phyloP scores from a whole-genome alignment of 2,329 filamentous ascomycete genomes.

The Ceratocystis ficicola region DNA sequence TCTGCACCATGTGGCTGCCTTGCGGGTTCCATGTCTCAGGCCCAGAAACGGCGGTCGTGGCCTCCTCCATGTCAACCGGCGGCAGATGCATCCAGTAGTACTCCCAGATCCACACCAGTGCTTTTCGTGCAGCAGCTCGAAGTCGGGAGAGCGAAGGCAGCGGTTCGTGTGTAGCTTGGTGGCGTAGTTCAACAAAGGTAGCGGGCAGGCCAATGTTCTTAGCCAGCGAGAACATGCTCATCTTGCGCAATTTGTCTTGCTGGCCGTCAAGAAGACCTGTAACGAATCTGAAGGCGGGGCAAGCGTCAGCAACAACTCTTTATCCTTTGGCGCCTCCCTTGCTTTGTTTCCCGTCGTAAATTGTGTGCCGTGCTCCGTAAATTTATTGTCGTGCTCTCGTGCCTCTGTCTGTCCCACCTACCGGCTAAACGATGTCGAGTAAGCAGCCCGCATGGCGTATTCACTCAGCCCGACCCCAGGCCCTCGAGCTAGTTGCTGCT shows the following conservation, averaged over 20 bases:
- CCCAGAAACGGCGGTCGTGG: background rate
- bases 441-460: conserved; percentile 55
- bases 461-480: conserved; percentile 32
- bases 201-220: conserved; percentile 57
- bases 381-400: background rate
- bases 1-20: background rate
- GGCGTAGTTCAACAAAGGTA: conserved; percentile 76
- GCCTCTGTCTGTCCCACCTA: conserved; percentile 31
- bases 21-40: background rate
- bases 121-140: conserved; percentile 54
- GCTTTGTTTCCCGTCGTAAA: background rate
- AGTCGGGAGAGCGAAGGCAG: conserved; percentile 65
- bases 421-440: conserved; percentile 64
- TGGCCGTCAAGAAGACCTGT: conserved; percentile 67
- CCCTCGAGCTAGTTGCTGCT: conserved; percentile 21
- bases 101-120: conserved; percentile 74
- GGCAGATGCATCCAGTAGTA: conserved; percentile 63
- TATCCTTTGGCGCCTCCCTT: background rate
- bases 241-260: conserved; percentile 53
- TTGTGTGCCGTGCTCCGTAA: too few species aligned
- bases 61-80: conserved; percentile 22
- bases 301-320: background rate
- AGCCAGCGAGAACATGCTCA: conserved; percentile 61
- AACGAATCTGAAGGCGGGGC: conserved; percentile 47
- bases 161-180: conserved; percentile 83